Conservation (phyloP, 1,284 basidiomycete species). For the Cutaneotrichosporon cutaneum region DNA sequence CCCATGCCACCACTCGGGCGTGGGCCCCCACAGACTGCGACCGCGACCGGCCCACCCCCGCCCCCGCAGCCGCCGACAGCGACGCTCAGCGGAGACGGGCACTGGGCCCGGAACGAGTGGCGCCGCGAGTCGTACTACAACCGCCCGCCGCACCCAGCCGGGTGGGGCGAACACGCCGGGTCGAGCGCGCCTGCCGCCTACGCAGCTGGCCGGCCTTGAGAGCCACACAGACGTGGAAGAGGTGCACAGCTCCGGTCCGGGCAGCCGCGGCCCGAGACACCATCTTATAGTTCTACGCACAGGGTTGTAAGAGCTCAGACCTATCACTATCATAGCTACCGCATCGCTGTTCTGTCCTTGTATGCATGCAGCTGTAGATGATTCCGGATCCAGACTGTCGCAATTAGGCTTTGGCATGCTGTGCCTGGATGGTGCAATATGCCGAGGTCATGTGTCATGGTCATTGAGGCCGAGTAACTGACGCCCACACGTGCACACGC, state of each 20-base stretch:
- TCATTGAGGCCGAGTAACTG: too few species aligned
- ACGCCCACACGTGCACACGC: too few species aligned
- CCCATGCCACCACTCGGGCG: not conserved
- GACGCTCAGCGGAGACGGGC: not conserved
- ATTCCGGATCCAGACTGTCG: not conserved
- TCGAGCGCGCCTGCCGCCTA: slow-evolving; percentile 8
- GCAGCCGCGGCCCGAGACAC: not conserved
- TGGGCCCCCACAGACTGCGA: slow-evolving; percentile 7
- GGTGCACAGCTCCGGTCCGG: not conserved
- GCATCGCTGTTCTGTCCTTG: not conserved
- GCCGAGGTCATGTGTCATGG: not conserved
- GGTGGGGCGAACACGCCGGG: not conserved
- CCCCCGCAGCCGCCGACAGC: slow-evolving; percentile 10
- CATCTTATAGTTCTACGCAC: not conserved
- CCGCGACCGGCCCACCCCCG: slow-evolving; percentile 3
- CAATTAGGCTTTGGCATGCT: not conserved
- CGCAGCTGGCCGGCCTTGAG: not conserved
- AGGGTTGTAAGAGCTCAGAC: not conserved
- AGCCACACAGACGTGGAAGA: not conserved
- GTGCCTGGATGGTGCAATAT: not conserved
- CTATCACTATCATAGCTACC: not conserved
- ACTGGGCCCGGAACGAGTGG: not conserved
- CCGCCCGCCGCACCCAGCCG: not conserved
- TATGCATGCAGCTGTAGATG: not conserved
- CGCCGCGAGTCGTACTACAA: not conserved